These are phyloP conservation scores for Alternaria hordeiaustralica DNA, from an alignment of 2,329 filamentous ascomycete species.

Conservation along the genomic window DNA sequence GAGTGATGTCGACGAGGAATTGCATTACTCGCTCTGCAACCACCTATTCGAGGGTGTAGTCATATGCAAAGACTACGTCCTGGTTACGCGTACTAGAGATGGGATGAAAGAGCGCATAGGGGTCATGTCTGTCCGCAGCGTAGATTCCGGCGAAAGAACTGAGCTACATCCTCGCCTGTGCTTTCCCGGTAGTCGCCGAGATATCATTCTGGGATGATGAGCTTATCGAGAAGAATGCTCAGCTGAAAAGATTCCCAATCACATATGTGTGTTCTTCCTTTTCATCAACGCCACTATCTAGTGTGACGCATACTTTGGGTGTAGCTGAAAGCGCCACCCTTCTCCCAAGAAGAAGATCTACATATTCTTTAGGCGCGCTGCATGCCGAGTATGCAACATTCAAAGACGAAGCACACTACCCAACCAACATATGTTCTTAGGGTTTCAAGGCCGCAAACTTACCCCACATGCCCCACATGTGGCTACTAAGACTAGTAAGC, in stretches of 20 bases:
- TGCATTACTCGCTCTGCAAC: background rate
- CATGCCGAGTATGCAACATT: background rate
- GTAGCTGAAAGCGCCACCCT: background rate
- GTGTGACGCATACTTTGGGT: background rate
- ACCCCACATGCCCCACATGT: conserved; percentile 21
- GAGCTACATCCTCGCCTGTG: background rate
- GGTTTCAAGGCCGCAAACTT: background rate
- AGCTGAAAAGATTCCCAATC: background rate
- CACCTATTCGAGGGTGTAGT: background rate
- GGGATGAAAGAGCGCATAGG: background rate
- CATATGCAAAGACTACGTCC: background rate
- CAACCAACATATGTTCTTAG: background rate
- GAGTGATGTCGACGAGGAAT: background rate
- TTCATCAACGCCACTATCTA: background rate
- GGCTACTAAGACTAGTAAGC: background rate
- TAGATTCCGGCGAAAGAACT: background rate
- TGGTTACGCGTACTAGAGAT: background rate
- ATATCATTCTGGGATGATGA: background rate
- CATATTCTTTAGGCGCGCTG: background rate
- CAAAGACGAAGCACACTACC: background rate
- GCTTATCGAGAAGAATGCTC: background rate
- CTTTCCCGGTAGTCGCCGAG: background rate
- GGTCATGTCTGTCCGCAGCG: background rate
- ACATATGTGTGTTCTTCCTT: background rate
- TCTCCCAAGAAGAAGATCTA: background rate